These are phyloP conservation scores for Phytophthora fragariae DNA, from an alignment of 352 stramenopile genomes.

Conservation along the genomic window DNA sequence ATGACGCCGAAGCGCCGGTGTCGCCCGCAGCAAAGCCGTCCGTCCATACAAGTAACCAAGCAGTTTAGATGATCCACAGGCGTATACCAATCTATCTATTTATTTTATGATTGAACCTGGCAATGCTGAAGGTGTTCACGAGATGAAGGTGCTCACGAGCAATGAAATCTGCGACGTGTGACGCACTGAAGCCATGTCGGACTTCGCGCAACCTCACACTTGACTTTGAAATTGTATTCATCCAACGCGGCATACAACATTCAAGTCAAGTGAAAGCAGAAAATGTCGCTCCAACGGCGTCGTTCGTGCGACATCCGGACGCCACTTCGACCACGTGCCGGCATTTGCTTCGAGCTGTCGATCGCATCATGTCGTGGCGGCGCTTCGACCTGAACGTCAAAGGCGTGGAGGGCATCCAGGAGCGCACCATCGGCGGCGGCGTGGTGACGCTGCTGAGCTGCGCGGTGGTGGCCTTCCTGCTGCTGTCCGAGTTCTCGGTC, in stretches of 20 bases:
- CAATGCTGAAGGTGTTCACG: not conserved
- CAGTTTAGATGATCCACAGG: conserved; percentile 31
- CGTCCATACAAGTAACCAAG: conserved; percentile 8
- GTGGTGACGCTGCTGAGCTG: conserved; percentile 87
- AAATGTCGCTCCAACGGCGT: not conserved
- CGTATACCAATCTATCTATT: conserved; percentile 33
- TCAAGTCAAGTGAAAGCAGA: not conserved
- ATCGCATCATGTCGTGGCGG: conserved; percentile 60
- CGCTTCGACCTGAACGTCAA: conserved; percentile 91
- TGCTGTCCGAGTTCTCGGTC: conserved; percentile 86
- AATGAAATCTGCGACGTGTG: conserved; percentile 15
- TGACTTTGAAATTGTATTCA: not conserved
- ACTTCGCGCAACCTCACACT: not conserved
- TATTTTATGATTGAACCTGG: conserved; percentile 10
- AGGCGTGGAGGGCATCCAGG: conserved; percentile 91
- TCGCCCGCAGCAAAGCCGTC: not conserved
- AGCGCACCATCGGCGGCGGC: conserved; percentile 85
- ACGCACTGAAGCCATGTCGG: not conserved
- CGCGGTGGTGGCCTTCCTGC: conserved; percentile 70
- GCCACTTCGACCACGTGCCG: conserved; percentile 1
- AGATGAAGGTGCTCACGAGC: not conserved
- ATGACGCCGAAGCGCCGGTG: conserved; percentile 27
- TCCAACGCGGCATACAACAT: not conserved
- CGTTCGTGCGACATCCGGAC: not conserved
- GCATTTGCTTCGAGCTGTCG: conserved; percentile 14